Evolutionary conservation across 1,139 yeast genomes (phyloP).

Genomic region (Geotrichum phurueaensis): DNA sequence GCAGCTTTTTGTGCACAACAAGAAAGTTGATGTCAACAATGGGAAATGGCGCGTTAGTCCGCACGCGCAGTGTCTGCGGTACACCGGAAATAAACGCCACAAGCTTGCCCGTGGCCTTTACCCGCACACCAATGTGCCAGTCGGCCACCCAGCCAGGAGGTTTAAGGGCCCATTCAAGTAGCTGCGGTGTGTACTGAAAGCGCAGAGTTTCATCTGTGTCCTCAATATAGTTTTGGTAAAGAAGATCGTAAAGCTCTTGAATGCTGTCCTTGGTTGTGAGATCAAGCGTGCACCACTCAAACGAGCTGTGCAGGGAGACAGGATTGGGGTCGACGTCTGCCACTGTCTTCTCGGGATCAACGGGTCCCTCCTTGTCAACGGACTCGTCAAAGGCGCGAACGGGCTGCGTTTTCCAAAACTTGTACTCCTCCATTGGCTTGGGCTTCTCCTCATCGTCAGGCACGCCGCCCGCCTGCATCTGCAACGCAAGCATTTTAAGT

Average conservation of each 20-base stretch:
- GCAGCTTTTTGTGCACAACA: conserved; percentile 86
- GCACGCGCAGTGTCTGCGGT: conserved; percentile 65
- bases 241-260: conserved; percentile 67
- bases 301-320: conserved; percentile 63
- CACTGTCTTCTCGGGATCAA: conserved; percentile 61
- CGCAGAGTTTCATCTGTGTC: conserved; percentile 89
- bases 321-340: conserved; percentile 69
- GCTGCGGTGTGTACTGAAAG: conserved; percentile 78
- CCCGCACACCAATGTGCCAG: conserved; percentile 94
- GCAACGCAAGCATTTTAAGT: conserved; percentile 35
- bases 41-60: conserved; percentile 47
- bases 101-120: conserved; percentile 62
- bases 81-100: conserved; percentile 92
- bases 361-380: conserved; percentile 73
- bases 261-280: conserved; percentile 52
- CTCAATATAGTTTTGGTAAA: conserved; percentile 89
- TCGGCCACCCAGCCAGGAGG: conserved; percentile 90
- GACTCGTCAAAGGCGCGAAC: conserved; percentile 63
- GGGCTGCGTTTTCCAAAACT: conserved; percentile 98
- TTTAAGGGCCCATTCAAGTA: conserved; percentile 87
- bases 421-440: conserved; percentile 82
- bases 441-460: conserved; percentile 14
- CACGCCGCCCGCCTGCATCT: conserved; percentile 3
- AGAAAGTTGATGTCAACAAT: conserved; percentile 89
- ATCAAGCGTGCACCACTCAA: conserved; percentile 85